Evolutionary conservation across 805 yeast species (phyloP), one percentile per base, ranked within the genome.

Genomic region (Nakazawaea populi): DNA sequence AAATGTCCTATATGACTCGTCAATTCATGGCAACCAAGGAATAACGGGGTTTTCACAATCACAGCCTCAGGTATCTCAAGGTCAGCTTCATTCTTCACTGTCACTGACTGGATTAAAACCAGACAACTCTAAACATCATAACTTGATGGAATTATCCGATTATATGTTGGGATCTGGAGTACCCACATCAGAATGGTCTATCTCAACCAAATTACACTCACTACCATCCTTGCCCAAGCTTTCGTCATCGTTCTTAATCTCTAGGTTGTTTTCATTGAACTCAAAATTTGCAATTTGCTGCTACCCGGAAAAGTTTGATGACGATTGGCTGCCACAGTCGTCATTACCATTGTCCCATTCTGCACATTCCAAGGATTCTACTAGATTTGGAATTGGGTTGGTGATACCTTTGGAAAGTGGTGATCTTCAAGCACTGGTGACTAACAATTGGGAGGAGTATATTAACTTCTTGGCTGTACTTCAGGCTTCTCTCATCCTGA

Each of bases 81-180:
- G 42, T 38, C 48, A 28, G 12, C 40, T 11, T 12, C 28, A 24
- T 12, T 12, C 30, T 38, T 43, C 14, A 47, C 29, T 24, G 34
- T 44, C 27, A 32, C 11, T 11, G 8, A 8, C 27, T n/a, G 29
- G 29, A 2, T 18, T 6, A 14, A 49, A 46, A 27, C 27, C 57
- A 32, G 56, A 68, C 40, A 62, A 67, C 37, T 60, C 71, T 12
- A 63, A 64, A 3, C 66, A 69, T 49, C 81, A 78, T 54, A 68
- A 73, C 14, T 55, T 67, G 27, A 65, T 63, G 50, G 83, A 79
- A 52, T 56, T 79, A 24, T 71, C 76, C 30, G 75, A 75, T 51
- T 76, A 71, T 55, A 76, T 79, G 77, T 79, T 79, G 61, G 85
- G 85, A 10, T 74, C 77, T 47, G 83, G 84, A 0, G 64, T 79